These are phyloP conservation scores for Phytophthora podocarpi DNA, from an alignment of 352 stramenopile species.

Conservation along the genomic window DNA sequence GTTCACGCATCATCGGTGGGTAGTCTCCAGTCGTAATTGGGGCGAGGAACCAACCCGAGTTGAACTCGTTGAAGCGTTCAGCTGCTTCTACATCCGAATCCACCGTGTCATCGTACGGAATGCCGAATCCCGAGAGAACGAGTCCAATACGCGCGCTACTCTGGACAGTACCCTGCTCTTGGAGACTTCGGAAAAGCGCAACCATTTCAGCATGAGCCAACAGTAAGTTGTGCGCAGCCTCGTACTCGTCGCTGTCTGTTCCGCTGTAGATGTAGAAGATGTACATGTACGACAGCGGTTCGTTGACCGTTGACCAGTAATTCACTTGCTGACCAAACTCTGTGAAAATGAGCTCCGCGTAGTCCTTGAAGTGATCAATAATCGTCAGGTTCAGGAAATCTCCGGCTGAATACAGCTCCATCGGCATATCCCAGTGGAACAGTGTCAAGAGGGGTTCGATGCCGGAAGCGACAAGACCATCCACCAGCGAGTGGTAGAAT, in stretches of 20 bases:
- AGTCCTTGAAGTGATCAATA: conserved; percentile 83
- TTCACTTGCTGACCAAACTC: conserved; percentile 92
- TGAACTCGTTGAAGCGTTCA: conserved; percentile 87
- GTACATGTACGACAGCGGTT: conserved; percentile 86
- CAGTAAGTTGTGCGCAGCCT: conserved; percentile 87
- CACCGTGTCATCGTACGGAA: conserved; percentile 74
- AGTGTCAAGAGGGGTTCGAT: conserved; percentile 92
- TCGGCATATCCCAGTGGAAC: conserved; percentile 94
- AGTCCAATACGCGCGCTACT: conserved; percentile 88
- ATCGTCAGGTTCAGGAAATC: conserved; percentile 60
- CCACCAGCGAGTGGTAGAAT: conserved; percentile 93
- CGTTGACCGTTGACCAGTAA: conserved; percentile 95
- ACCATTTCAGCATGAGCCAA: conserved; percentile 91
- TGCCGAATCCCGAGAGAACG: conserved; percentile 84
- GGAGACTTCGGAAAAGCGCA: conserved; percentile 83
- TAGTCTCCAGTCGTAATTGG: conserved; percentile 92
- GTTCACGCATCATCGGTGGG: conserved; percentile 88
- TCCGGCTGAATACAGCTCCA: conserved; percentile 59
- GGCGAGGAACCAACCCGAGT: conserved; percentile 91
- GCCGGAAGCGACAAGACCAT: conserved; percentile 63
- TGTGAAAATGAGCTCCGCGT: conserved; percentile 90
- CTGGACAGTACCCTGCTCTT: conserved; percentile 34
- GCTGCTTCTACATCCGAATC: conserved; percentile 67
- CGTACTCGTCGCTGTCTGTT: conserved; percentile 49
- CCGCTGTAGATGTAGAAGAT: conserved; percentile 81